A percentile compares a stretch with the other conserved stretches of the same genome.
phyloP scores from a whole-genome alignment of 805 yeast genomes.

The Ogataea polymorpha region DNA sequence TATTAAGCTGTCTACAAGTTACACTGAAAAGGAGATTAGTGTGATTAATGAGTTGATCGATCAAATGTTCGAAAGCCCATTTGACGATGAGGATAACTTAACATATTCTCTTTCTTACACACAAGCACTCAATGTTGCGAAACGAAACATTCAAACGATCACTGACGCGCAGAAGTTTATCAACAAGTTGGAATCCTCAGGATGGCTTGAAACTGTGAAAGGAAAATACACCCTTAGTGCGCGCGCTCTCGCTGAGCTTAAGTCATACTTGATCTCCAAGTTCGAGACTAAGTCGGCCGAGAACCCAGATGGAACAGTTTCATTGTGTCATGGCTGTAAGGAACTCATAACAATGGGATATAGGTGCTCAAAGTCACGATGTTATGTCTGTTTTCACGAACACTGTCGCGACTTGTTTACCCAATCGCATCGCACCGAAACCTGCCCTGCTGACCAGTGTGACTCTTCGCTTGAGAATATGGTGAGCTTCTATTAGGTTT shows the following conservation, averaged over 20 bases:
- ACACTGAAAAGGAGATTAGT: slow-evolving; percentile 38
- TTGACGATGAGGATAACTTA: slow-evolving; percentile 26
- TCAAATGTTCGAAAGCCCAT: slow-evolving; percentile 31
- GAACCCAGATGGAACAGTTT: slow-evolving; percentile 37
- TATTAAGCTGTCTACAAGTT: slow-evolving; percentile 35
- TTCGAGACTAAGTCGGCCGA: slow-evolving; percentile 35
- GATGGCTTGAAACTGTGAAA: slow-evolving; percentile 46
- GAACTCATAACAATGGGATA: slow-evolving; percentile 53
- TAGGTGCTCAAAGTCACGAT: slow-evolving; percentile 34
- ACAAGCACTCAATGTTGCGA: slow-evolving; percentile 35
- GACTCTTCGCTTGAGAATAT: slow-evolving; percentile 14
- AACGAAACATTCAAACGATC: slow-evolving; percentile 17
- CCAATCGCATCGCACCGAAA: slow-evolving; percentile 28
- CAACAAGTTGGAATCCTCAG: slow-evolving; percentile 41
- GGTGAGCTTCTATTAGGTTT: slow-evolving; percentile 14
- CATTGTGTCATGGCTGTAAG: slow-evolving; percentile 48
- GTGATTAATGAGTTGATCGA: slow-evolving; percentile 46
- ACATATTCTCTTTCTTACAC: slow-evolving; percentile 35
- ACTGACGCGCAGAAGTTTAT: slow-evolving; percentile 39
- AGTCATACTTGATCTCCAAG: slow-evolving; percentile 40
- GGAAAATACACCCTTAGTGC: slow-evolving; percentile 38
- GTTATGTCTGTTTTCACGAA: slow-evolving; percentile 45
- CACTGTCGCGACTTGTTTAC: slow-evolving; percentile 43
- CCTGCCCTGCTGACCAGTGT: slow-evolving; percentile 35
- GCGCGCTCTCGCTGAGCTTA: slow-evolving; percentile 46